phyloP scores from a whole-genome alignment of 2,329 filamentous ascomycete genomes.

The Botrytis fabae region DNA sequence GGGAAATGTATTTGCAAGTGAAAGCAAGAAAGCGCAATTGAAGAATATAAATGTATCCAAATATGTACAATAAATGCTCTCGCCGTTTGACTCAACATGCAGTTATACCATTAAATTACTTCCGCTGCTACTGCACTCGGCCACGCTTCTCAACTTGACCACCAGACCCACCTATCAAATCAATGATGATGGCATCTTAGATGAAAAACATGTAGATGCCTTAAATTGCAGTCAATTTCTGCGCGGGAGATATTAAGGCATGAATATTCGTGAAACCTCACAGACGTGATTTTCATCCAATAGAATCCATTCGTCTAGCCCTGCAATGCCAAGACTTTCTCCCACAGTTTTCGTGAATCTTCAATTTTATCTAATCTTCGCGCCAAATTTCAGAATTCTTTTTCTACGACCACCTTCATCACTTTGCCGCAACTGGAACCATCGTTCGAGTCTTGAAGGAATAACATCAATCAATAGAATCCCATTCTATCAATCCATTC shows the following conservation, averaged over 20 bases:
- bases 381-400: constrained; percentile 1
- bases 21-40: not conserved
- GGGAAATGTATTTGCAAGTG: not conserved
- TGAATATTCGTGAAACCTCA: not conserved
- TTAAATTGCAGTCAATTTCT: not conserved
- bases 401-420: constrained; percentile 58
- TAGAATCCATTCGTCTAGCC: constrained; percentile 26
- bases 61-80: constrained; percentile 9
- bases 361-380: constrained; percentile 9
- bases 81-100: constrained; percentile 30
- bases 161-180: constrained; percentile 11
- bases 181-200: constrained; percentile 9
- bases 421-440: constrained; percentile 70
- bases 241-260: not conserved
- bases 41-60: constrained; percentile 3
- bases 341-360: constrained; percentile 27
- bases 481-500: constrained; percentile 15
- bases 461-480: constrained; percentile 40
- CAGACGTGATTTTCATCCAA: constrained; percentile 19
- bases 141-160: not conserved
- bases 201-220: not conserved
- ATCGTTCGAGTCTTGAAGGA: constrained; percentile 81
- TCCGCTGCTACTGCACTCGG: not conserved
- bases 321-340: constrained; percentile 28
- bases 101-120: not conserved